Conservation (phyloP, 192 early-diverging fungal species). For the Backusella liffmaniae region DNA sequence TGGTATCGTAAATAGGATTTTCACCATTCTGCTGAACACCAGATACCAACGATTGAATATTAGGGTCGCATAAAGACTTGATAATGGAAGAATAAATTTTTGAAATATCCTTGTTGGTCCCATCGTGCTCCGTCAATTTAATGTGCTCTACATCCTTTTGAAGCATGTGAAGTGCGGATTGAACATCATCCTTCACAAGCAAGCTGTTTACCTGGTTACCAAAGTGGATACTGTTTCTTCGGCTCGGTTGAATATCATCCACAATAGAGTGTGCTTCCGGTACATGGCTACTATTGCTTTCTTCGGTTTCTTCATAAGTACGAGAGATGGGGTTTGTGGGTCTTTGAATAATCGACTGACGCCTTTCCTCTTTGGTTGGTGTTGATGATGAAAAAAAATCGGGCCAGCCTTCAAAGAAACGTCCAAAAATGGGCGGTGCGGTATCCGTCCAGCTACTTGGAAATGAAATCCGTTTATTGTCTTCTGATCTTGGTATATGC, state of each 20-base stretch:
- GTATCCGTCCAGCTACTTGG: neutral
- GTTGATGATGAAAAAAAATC: neutral
- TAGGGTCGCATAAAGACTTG: slow-evolving; percentile 18
- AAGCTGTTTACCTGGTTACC: slow-evolving; percentile 1
- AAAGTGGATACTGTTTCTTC: slow-evolving; percentile 16
- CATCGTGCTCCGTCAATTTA: slow-evolving; percentile 11
- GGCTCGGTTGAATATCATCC: neutral
- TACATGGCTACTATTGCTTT: neutral
- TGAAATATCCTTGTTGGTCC: neutral
- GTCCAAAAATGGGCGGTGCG: neutral
- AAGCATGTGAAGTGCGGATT: slow-evolving; percentile 2
- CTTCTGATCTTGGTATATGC: neutral
- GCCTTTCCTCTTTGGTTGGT: neutral
- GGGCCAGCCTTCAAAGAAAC: slow-evolving; percentile 18
- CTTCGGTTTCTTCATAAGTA: neutral
- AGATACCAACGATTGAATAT: neutral
- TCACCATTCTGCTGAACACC: neutral
- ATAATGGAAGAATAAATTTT: slow-evolving; percentile 22
- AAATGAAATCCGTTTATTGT: neutral
- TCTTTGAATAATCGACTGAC: neutral
- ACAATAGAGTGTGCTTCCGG: neutral
- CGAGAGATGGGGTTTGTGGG: neutral
- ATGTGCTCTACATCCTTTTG: slow-evolving; percentile 5
- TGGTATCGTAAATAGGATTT: slow-evolving; percentile 3
- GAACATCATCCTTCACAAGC: slow-evolving; percentile 9